Base-by-base conservation (phyloP, 2,329 filamentous ascomycete genomes). In the Sclerotinia glacialis region DNA sequence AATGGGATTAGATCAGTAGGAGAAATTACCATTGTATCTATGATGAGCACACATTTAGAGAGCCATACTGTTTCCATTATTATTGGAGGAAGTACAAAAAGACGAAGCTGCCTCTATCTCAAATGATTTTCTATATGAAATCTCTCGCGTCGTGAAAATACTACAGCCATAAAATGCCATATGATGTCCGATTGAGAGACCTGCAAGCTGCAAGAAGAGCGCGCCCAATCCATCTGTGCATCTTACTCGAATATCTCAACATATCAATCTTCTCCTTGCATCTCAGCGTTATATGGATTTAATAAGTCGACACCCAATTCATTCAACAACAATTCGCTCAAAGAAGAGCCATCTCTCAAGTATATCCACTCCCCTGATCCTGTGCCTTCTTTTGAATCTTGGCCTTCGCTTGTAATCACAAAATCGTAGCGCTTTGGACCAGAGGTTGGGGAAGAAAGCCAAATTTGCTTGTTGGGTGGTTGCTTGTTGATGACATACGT, bases 401-500 rank as follows among this genome's bases (percentile, higher is more conserved):
- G 90, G 42, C 85, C 83, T 73, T 95, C 91, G 67, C 88, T 87
- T 56, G 82, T 73, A 61, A 93, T 77, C 65, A 96, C 90, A 85
- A 91, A 99, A 78, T 98, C 93, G 80, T 89, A 99, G 67, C 94
- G 89, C 80, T 97, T 97, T 18, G 95, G 95, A 0, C 95, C 95
- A 7, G 91, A 93, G 64, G 92, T 82, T 5, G 95, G 95, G 53
- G 92, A 96, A 47, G 92, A 95, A 55, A 98, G 86, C 95, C 95
- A 99, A 76, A 99, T 97, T 77, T 90, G 95, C 82, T 93, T 95
- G 83, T 97, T 98, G 26, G 94, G 93, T 0, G 95, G 95, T 78
- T 99, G 95, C 79, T 99, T 99, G 85, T 99, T 99, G 80, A 99
- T 85, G 68, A 99, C 91, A 77, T 96, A 99, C 40, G 87, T 94